A percentile compares a stretch with the other conserved stretches of the same genome.
phyloP scores from a whole-genome alignment of 148 eudicot genomes.

The Silene uniflora region DNA sequence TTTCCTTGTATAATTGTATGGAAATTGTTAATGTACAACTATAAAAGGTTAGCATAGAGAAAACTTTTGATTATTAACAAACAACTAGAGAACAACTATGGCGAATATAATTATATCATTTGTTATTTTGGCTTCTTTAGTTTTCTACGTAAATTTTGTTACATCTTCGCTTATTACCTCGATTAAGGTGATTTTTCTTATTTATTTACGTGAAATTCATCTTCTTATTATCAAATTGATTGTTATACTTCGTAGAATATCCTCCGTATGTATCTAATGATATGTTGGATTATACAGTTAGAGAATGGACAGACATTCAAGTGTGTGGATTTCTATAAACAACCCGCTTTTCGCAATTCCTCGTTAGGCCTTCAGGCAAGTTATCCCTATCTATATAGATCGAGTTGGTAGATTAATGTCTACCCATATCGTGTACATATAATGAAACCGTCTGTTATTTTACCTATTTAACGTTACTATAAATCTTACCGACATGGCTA shows the following conservation, averaged over 20 bases:
- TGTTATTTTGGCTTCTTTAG: background rate
- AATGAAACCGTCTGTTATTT: too few species aligned
- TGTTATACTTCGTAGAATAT: too few species aligned
- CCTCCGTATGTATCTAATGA: background rate
- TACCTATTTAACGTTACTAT: too few species aligned
- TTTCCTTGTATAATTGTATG: too few species aligned
- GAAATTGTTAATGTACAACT: background rate
- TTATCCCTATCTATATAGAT: background rate
- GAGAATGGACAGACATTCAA: slow-evolving; percentile 14
- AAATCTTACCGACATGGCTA: too few species aligned
- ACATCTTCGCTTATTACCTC: background rate
- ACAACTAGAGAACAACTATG: background rate
- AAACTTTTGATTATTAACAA: background rate
- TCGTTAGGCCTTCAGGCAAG: background rate
- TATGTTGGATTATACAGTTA: background rate
- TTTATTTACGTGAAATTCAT: background rate
- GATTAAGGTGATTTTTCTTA: background rate
- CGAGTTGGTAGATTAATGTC: too few species aligned
- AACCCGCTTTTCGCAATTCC: slow-evolving; percentile 3
- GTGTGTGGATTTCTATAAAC: slow-evolving; percentile 14
- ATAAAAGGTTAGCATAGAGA: background rate
- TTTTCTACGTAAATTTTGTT: background rate
- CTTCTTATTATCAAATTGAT: too few species aligned
- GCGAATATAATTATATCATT: background rate
- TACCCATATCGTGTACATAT: too few species aligned